Evolutionary conservation across 805 yeast genomes (phyloP).

Genomic region (Cyberlindnera suaveolens): DNA sequence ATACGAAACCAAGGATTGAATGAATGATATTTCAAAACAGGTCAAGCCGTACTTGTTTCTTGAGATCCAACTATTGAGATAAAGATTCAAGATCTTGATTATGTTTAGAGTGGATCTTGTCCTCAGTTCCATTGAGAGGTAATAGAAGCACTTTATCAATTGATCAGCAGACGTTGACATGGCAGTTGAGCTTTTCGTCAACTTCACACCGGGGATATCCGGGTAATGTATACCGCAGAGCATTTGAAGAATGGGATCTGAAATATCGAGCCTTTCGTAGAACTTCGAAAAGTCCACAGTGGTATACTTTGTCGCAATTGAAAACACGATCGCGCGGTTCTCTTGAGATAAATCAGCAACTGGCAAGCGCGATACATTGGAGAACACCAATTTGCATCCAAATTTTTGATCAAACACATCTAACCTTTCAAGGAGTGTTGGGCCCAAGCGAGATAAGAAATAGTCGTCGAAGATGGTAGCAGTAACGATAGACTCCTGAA

Average conservation of each 20-base stretch:
- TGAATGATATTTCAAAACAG: constrained; percentile 13
- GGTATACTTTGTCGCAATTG: constrained; percentile 10
- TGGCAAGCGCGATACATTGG: constrained; percentile 3
- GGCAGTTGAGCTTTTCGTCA: background rate
- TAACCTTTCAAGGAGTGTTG: constrained; percentile 12
- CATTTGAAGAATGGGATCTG: constrained; percentile 20
- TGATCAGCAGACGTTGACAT: constrained; percentile 19
- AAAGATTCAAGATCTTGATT: constrained; percentile 25
- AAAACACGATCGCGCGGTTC: constrained; percentile 15
- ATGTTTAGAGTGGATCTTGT: constrained; percentile 27
- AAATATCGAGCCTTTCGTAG: constrained; percentile 6
- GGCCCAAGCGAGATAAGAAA: constrained; percentile 7
- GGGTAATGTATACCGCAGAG: constrained; percentile 15
- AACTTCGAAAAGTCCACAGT: constrained; percentile 6
- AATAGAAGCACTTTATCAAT: constrained; percentile 28
- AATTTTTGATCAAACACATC: constrained; percentile 11
- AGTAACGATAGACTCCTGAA: background rate
- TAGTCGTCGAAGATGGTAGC: constrained; percentile 9
- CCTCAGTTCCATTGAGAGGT: constrained; percentile 28
- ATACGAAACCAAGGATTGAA: constrained; percentile 14
- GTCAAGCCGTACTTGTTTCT: constrained; percentile 11
- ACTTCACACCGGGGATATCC: constrained; percentile 14
- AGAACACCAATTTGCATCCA: constrained; percentile 5
- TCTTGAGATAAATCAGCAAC: constrained; percentile 11
- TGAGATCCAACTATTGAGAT: constrained; percentile 27